Percentiles rank a stretch among this genome's conserved stretches.
These are phyloP conservation scores for Cicer judaicum DNA, from an alignment of 306 rosid genomes.

Conservation along the genomic window DNA sequence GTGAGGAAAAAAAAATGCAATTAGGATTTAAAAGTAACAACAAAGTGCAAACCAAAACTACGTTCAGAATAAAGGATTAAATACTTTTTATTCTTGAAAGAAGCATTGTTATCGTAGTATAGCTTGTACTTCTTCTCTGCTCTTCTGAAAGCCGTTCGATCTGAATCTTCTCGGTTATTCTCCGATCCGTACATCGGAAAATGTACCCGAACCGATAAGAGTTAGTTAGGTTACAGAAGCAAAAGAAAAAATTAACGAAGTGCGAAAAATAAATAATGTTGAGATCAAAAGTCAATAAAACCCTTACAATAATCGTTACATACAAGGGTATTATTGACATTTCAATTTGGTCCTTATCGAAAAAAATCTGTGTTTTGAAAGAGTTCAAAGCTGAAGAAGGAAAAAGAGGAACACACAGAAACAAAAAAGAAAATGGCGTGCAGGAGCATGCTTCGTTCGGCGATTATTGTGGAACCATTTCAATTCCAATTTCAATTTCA, in stretches of 20 bases:
- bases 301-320: neutral
- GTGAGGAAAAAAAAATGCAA: constrained; percentile 14
- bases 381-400: neutral
- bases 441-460: constrained; percentile 66
- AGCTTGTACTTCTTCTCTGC: constrained; percentile 97
- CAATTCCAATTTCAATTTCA: constrained; percentile 67
- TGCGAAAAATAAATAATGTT: too few relatives aligned
- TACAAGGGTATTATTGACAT: constrained; percentile 42
- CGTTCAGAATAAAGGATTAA: neutral
- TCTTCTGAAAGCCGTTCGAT: constrained; percentile 85
- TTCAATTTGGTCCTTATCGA: constrained; percentile 39
- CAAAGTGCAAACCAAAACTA: neutral
- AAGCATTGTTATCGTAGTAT: constrained; percentile 68
- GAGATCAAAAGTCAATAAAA: constrained; percentile 22
- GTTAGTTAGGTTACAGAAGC: constrained; percentile 33
- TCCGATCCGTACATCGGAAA: constrained; percentile 73
- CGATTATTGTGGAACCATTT: constrained; percentile 60
- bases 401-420: neutral
- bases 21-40: neutral
- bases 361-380: constrained; percentile 38
- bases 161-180: constrained; percentile 57
- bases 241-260: neutral
- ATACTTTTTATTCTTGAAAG: constrained; percentile 70
- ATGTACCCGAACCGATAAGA: neutral
- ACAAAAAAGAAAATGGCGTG: constrained; percentile 61